phyloP scores from a whole-genome alignment of 768 basidiomycete genomes.

The Pulveroboletus sp. region DNA sequence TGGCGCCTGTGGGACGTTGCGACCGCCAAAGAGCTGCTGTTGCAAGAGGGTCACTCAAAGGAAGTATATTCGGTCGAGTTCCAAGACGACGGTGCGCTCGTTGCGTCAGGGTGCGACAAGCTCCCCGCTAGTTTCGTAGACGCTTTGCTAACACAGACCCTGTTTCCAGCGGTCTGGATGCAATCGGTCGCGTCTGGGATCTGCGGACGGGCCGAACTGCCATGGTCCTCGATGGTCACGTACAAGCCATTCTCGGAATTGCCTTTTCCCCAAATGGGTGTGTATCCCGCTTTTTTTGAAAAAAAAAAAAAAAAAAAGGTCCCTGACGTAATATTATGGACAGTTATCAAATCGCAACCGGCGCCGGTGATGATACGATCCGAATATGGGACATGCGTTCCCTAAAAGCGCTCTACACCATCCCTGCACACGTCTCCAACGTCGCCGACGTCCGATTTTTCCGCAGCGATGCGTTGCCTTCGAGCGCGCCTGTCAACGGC shows the following conservation, averaged over 20 bases:
- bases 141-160: not conserved
- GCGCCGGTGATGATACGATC: conserved; percentile 95
- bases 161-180: conserved; percentile 79
- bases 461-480: conserved; percentile 53
- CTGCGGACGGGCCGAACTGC: conserved; percentile 91
- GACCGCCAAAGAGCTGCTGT: conserved; percentile 73
- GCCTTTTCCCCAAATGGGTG: conserved; percentile 96
- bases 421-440: conserved; percentile 93
- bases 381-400: conserved; percentile 98
- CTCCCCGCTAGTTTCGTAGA: not conserved
- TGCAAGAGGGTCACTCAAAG: conserved; percentile 97
- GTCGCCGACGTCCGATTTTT: conserved; percentile 96
- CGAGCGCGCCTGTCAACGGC: conserved; percentile 39
- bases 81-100: conserved; percentile 90
- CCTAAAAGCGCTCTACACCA: conserved; percentile 89
- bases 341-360: conserved; percentile 97
- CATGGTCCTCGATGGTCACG: conserved; percentile 97
- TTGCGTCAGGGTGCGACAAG: conserved; percentile 80
- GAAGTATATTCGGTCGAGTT: conserved; percentile 97
- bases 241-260: conserved; percentile 86
- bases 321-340: conserved; percentile 12
- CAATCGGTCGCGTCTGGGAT: conserved; percentile 98
- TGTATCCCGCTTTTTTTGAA: conserved; percentile 27
- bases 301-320: not conserved
- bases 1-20: conserved; percentile 97